Percentiles rank a stretch among this genome's conserved stretches.
Conservation (phyloP, 228 moss, liverwort and hornwort species). For the Sphagnum fallax region DNA sequence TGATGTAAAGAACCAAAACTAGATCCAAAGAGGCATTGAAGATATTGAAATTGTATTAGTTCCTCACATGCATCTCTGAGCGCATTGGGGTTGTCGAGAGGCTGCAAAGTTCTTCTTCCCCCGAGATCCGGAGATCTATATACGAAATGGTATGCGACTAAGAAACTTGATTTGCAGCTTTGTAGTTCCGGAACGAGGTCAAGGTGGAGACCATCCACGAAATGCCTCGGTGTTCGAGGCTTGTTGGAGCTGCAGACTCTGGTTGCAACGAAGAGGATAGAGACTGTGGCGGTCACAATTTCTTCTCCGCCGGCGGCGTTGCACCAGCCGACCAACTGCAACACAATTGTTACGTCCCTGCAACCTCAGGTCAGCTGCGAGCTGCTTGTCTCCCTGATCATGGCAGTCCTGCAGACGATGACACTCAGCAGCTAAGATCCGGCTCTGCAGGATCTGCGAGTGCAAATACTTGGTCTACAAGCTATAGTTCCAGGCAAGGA, state of each 20-base stretch:
- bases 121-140: no score
- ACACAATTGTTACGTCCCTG: background rate
- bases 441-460: background rate
- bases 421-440: background rate
- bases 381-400: slow-evolving; percentile 1
- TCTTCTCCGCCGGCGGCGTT: background rate
- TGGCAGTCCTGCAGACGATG: slow-evolving; percentile 6
- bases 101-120: no score
- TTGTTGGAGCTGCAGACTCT: slow-evolving; percentile 4
- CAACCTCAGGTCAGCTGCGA: background rate
- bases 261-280: slow-evolving; percentile 7
- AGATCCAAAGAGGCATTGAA: no score
- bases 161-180: no score
- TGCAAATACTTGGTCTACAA: background rate
- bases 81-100: no score
- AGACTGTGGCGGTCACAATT: background rate
- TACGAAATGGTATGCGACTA: no score
- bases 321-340: background rate
- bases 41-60: no score
- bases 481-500: slow-evolving; percentile 15
- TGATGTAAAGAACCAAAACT: no score
- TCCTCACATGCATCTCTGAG: no score
- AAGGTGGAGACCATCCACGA: slow-evolving; percentile 1
- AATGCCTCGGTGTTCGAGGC: slow-evolving; percentile 29
- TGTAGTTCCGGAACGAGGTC: no score